Evolutionary conservation across 495 filamentous ascomycete genomes (phyloP).

Genomic region (Chaetomium cochliodes): DNA sequence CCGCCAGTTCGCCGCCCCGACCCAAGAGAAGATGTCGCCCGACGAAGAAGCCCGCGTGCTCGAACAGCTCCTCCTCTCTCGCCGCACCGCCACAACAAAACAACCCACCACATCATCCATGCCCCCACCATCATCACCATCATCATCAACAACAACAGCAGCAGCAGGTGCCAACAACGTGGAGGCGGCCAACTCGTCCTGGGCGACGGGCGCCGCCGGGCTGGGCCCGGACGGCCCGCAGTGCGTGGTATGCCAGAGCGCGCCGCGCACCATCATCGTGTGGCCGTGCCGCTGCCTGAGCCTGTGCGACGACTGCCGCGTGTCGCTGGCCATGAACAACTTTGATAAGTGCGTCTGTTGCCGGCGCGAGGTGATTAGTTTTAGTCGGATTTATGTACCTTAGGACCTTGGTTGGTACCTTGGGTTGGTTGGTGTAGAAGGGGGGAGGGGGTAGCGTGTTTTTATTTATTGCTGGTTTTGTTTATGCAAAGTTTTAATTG

Average conservation of each 20-base stretch:
- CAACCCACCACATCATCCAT: not conserved
- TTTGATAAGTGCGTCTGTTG: conserved; percentile 95
- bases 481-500: not conserved
- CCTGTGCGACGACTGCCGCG: conserved; percentile 90
- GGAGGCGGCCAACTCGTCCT: conserved; percentile 48
- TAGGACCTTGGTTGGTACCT: not conserved
- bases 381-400: conserved; percentile 87
- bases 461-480: too few species aligned
- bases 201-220: conserved; percentile 66
- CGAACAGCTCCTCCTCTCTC: conserved; percentile 75
- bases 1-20: not conserved
- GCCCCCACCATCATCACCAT: not conserved
- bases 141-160: conserved; percentile 13
- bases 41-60: conserved; percentile 79
- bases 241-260: conserved; percentile 89
- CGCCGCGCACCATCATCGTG: conserved; percentile 83
- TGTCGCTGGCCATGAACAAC: conserved; percentile 94
- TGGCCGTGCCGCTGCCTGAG: conserved; percentile 97
- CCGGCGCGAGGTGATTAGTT: conserved; percentile 78
- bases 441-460: not conserved
- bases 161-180: conserved; percentile 9
- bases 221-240: conserved; percentile 74
- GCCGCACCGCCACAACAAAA: conserved; percentile 36
- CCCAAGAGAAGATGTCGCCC: conserved; percentile 41
- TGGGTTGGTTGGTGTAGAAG: not conserved